Evolutionary conservation across 306 rosid genomes (phyloP), one percentile per base, ranked within the genome.

Genomic region (Lathyrus sativus): DNA sequence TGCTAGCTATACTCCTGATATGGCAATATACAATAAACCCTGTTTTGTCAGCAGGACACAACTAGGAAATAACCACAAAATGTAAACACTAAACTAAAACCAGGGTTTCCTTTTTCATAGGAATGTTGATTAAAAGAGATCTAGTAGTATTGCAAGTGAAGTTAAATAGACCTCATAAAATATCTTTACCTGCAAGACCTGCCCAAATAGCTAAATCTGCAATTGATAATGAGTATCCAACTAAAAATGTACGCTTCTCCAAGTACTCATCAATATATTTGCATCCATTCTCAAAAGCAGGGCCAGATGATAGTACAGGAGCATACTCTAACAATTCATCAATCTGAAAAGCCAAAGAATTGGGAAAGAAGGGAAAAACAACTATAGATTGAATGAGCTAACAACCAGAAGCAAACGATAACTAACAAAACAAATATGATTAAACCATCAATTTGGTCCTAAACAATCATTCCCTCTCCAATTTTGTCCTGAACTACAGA

Each of bases 201-300:
- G 96, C 84, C 97, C 97, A 93, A 73, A 93, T 79, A 62, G 89
- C 92, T 55, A 93, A 6, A 77, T 90, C 99, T 45, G 99, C 97
- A 62, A 93, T 83, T 22, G 96, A 88, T 33, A 93, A 74, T 39
- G 76, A 85, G 37, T 74, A 55, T 42, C 82, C 83, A 22, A 87
- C 95, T 28, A 90, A 68, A 80, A 90, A 82, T 22, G 92, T 85
- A 12, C 77, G 77, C 65, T 70, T 74, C 79, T 65, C 85, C 84
- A 93, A 76, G 76, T 81, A 90, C 12, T 76, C 84, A 68, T 93
- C 95, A 22, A 90, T 75, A 72, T 82, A 82, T 54, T 79, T 90
- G 83, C 96, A 93, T 13, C 85, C 95, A 67, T 13, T 84, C 82
- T 90, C 99, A 77, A 93, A 88, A 39, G 96, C 83, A 65, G 99